Conservation (phyloP, 371 early-diverging fungal species). For the Mortierella sp. region DNA sequence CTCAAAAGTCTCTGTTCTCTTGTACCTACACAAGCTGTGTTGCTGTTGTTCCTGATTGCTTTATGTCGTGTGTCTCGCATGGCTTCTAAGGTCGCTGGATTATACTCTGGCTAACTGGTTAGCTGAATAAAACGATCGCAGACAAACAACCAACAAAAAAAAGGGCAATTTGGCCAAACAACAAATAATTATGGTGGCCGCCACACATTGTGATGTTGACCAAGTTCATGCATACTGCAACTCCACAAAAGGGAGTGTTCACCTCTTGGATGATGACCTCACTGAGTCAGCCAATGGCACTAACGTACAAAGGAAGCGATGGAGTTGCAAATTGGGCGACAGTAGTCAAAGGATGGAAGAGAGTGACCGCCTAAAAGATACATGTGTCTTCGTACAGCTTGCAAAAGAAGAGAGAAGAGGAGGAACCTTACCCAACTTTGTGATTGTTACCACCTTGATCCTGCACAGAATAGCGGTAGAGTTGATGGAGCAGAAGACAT, state of each 20-base stretch:
- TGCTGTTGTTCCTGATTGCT: too few relatives aligned
- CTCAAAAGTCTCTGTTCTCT: too few relatives aligned
- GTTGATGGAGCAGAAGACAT: neutral
- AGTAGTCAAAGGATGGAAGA: neutral
- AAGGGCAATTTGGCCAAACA: neutral
- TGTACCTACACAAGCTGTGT: too few relatives aligned
- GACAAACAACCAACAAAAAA: neutral
- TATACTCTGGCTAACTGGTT: too few relatives aligned
- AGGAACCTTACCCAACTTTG: neutral
- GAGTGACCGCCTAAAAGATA: neutral
- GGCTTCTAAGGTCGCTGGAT: too few relatives aligned
- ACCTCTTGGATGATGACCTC: neutral
- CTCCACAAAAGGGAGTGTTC: neutral
- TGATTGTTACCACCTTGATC: neutral
- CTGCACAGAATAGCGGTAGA: neutral
- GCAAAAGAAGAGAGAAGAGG: neutral
- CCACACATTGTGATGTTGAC: too few relatives aligned
- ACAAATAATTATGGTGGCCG: neutral
- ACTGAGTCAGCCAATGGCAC: conserved; percentile 8
- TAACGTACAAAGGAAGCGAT: neutral
- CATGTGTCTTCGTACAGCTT: neutral
- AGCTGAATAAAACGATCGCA: too few relatives aligned
- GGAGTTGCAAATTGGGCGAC: neutral
- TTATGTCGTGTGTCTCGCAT: too few relatives aligned
- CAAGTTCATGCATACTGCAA: neutral